phyloP scores from a whole-genome alignment of 495 filamentous ascomycete species.

The Oleoguttula mirabilis region DNA sequence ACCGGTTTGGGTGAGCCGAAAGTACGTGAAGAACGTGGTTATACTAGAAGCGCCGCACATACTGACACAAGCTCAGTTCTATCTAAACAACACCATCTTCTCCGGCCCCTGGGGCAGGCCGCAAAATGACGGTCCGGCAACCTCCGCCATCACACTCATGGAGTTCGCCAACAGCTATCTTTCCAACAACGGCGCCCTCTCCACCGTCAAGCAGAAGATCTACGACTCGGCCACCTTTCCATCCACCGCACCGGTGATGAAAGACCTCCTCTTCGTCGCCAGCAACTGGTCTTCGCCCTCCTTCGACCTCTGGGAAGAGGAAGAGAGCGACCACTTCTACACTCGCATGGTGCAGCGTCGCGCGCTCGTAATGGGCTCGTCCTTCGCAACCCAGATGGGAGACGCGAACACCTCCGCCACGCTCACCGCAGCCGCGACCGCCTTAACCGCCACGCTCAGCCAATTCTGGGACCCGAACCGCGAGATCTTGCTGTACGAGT shows the following conservation, averaged over 20 bases:
- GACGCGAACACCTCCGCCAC: slow-evolving; percentile 18
- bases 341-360: slow-evolving; percentile 24
- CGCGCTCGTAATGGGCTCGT: slow-evolving; percentile 17
- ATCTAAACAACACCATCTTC: slow-evolving; percentile 22
- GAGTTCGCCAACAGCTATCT: slow-evolving; percentile 22
- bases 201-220: slow-evolving; percentile 19
- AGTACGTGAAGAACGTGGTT: too few species aligned
- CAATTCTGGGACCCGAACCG: slow-evolving; percentile 21
- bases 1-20: slow-evolving; percentile 23
- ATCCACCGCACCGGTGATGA: slow-evolving; percentile 15
- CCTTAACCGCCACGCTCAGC: slow-evolving; percentile 11
- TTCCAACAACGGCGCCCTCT: slow-evolving; percentile 14
- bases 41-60: too few species aligned
- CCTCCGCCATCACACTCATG: slow-evolving; percentile 21
- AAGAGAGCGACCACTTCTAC: slow-evolving; percentile 21
- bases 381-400: slow-evolving; percentile 18
- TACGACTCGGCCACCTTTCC: slow-evolving; percentile 19
- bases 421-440: slow-evolving; percentile 12
- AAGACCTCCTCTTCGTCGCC: slow-evolving; percentile 23
- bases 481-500: slow-evolving; percentile 21
- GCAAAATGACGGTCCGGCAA: slow-evolving; percentile 24
- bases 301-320: slow-evolving; percentile 24
- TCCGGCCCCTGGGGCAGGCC: slow-evolving; percentile 23
- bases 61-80: too few species aligned
- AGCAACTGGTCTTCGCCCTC: slow-evolving; percentile 20